A percentile compares a stretch with the other conserved stretches of the same genome.
Evolutionary conservation across 2,329 filamentous ascomycete species (phyloP).

Genomic region (Fonsecaea pugnacius): DNA sequence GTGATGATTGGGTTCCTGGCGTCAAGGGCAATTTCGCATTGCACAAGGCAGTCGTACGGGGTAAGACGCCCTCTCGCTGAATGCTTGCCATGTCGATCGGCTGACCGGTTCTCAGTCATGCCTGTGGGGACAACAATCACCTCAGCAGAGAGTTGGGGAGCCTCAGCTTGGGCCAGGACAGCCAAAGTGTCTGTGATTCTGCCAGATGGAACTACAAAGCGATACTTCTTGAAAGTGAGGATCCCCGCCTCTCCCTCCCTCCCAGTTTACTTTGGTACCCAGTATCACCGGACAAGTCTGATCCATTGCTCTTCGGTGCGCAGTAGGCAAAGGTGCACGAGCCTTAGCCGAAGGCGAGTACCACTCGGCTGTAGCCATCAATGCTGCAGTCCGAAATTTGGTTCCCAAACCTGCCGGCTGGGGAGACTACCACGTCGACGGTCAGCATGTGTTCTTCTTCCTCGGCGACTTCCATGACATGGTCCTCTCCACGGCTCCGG

Average conservation of each 20-base stretch:
- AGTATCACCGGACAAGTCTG: too few relatives aligned
- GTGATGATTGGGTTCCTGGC: slow-evolving; percentile 1
- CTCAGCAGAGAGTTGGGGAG: slow-evolving; percentile 37
- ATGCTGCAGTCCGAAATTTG: slow-evolving; percentile 16
- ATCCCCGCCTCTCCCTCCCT: neutral
- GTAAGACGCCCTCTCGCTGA: neutral
- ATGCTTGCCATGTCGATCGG: neutral
- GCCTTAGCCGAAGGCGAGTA: slow-evolving; percentile 21
- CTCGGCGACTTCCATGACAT: slow-evolving; percentile 22
- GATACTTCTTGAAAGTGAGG: slow-evolving; percentile 39
- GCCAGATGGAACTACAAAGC: slow-evolving; percentile 32
- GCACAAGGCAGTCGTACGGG: slow-evolving; percentile 1
- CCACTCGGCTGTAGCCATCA: slow-evolving; percentile 21
- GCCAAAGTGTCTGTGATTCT: slow-evolving; percentile 36
- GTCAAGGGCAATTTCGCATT: slow-evolving; percentile 1
- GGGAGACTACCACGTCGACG: slow-evolving; percentile 18
- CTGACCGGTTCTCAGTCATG: slow-evolving; percentile 17
- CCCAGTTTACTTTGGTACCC: neutral
- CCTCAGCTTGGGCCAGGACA: slow-evolving; percentile 41
- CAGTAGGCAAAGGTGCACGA: slow-evolving; percentile 14
- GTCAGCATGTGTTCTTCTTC: slow-evolving; percentile 23
- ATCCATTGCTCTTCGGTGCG: too few relatives aligned
- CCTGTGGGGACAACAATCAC: slow-evolving; percentile 36
- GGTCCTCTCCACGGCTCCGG: slow-evolving; percentile 14
- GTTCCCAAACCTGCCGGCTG: slow-evolving; percentile 12